Base-by-base conservation (phyloP, 768 basidiomycete species). In the Mycena galopus region DNA sequence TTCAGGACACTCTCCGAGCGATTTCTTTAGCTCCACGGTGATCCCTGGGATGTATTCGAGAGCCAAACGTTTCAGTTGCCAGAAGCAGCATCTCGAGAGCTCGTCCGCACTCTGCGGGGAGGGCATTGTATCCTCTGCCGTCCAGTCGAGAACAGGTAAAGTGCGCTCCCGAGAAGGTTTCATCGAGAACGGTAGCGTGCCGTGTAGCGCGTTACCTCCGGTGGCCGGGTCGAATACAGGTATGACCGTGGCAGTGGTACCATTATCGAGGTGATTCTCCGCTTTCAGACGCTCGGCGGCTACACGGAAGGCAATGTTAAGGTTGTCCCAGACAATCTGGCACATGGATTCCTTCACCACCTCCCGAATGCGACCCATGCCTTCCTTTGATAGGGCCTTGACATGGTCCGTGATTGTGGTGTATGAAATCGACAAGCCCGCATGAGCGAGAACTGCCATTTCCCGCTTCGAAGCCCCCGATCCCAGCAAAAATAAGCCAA, bases 321-420 rank as follows among this genome's bases (percentile, higher is more conserved):
- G 27, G 59, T 81, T 82, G 60, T 82, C 81, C 79, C 79, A 82
- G 10, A 78, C 68, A n/a, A 79, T 23, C 14, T 29, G 25, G n/a
- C 33, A 5, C 63, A 77, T 61, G 4, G 39, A 42, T 23, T 75
- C 73, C 21, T 74, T 19, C 4, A 17, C 19, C 7, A n/a, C 16
- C n/a, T 47, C 44, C 44, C 19, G 44, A 47, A 47, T 79, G 62
- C 7, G n/a, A 19, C 14, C 16, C 61, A 8, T 21, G 25, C 61
- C 44, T 8, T 63, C 61, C 17, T 44, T 33, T 0, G 74, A 75
- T 1, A 75, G 61, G 2, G 37, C 27, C 6, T 65, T 50, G 27
- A 75, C 19, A 19, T 73, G 67, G 0, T 10, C 23, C n/a, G 65
- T 23, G 6, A 69, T 47, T 1, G 55, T 14, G 0, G 19, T 50